phyloP scores from a whole-genome alignment of 2,329 filamentous ascomycete species.

The Fusarium mangiferae region DNA sequence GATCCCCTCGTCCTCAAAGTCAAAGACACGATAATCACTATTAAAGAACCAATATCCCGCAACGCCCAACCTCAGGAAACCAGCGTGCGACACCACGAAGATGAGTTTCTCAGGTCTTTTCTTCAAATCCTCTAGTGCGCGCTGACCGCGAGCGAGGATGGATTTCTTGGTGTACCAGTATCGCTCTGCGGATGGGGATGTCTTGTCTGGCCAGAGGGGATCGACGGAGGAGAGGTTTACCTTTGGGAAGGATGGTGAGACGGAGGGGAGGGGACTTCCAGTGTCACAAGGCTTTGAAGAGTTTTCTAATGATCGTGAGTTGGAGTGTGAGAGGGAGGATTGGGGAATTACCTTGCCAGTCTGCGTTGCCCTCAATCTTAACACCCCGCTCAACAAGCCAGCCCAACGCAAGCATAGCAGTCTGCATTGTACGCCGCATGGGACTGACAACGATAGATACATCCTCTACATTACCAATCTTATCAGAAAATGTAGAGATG shows the following conservation, averaged over 20 bases:
- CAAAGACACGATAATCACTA: constrained; percentile 72
- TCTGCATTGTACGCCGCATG: constrained; percentile 74
- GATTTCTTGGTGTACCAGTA: constrained; percentile 65
- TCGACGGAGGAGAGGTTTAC: constrained; percentile 69
- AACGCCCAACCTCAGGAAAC: constrained; percentile 68
- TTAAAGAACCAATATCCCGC: constrained; percentile 68
- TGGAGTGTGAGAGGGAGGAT: neutral
- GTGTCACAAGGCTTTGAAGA: constrained; percentile 70
- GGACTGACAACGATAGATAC: constrained; percentile 70
- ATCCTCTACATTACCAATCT: constrained; percentile 45
- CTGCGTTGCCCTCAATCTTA: constrained; percentile 65
- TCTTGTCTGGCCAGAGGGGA: constrained; percentile 72
- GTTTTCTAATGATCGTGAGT: constrained; percentile 54
- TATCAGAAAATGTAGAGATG: constrained; percentile 51
- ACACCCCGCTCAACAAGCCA: constrained; percentile 67
- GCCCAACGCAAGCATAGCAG: constrained; percentile 65
- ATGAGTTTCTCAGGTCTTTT: constrained; percentile 68
- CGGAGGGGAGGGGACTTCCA: constrained; percentile 58
- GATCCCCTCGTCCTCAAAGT: constrained; percentile 57
- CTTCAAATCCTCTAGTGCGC: constrained; percentile 61
- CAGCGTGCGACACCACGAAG: constrained; percentile 73
- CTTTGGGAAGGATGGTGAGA: constrained; percentile 61
- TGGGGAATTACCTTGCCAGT: constrained; percentile 69
- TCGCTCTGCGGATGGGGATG: constrained; percentile 52
- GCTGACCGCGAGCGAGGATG: constrained; percentile 65